Conservation (phyloP, 805 yeast species). For the Isabelozyma heimii region DNA sequence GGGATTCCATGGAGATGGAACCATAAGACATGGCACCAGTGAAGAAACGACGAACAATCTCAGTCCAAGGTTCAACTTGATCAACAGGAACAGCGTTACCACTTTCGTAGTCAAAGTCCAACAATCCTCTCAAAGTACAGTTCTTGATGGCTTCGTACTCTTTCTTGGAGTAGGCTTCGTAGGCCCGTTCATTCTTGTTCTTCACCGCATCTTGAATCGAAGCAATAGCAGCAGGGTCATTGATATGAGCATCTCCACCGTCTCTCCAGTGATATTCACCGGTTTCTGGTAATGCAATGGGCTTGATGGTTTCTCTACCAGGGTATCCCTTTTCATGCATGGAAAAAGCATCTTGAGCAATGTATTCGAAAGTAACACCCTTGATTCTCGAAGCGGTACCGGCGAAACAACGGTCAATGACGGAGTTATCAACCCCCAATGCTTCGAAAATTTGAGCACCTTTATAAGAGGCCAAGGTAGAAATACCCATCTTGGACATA, state of each 20-base stretch:
- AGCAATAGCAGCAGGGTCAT: constrained; percentile 94
- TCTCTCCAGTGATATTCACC: constrained; percentile 99
- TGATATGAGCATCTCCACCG: constrained; percentile 94
- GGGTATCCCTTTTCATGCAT: constrained; percentile 93
- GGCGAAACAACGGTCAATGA: constrained; percentile 91
- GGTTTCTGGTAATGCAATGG: constrained; percentile 80
- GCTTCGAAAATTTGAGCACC: constrained; percentile 99
- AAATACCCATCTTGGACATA: constrained; percentile 99
- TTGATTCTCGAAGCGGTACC: constrained; percentile 97
- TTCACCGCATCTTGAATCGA: constrained; percentile 97
- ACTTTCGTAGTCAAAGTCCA: constrained; percentile 80
- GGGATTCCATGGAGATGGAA: constrained; percentile 97
- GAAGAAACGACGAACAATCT: constrained; percentile 92
- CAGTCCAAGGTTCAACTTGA: constrained; percentile 99
- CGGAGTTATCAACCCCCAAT: constrained; percentile 91
- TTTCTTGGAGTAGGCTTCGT: constrained; percentile 82
- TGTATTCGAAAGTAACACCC: constrained; percentile 92
- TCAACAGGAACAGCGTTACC: constrained; percentile 84
- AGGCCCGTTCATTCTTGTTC: constrained; percentile 91
- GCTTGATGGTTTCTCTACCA: constrained; percentile 63
- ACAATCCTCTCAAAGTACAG: constrained; percentile 91
- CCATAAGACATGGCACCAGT: constrained; percentile 99
- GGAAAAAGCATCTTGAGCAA: constrained; percentile 95
- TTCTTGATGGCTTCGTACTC: constrained; percentile 89
- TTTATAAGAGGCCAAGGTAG: constrained; percentile 96